phyloP scores from a whole-genome alignment of 2,329 filamentous ascomycete genomes.

The Lomentospora prolificans region DNA sequence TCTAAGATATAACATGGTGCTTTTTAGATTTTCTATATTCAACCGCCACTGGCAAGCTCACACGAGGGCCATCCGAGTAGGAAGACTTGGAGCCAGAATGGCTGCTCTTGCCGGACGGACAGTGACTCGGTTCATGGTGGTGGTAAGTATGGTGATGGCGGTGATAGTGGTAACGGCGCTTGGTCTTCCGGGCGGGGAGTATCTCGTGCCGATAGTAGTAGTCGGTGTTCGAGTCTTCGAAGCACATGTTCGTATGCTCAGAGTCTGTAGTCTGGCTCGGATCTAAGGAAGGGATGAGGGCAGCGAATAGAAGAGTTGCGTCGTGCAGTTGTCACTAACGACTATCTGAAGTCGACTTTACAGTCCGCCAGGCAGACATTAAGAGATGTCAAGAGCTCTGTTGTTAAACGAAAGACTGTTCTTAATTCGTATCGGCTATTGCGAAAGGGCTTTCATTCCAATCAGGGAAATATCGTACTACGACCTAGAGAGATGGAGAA shows the following conservation, averaged over 20 bases:
- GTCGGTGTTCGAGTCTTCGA: background rate
- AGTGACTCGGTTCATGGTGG: conserved; percentile 21
- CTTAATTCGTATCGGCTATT: too few relatives aligned
- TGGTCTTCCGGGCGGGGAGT: conserved; percentile 32
- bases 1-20: background rate
- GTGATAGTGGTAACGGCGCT: conserved; percentile 26
- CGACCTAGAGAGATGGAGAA: too few relatives aligned
- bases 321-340: too few relatives aligned
- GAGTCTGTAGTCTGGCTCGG: background rate
- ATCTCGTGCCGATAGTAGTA: conserved; percentile 29
- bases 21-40: background rate
- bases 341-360: too few relatives aligned
- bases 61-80: conserved; percentile 24
- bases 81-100: conserved; percentile 15
- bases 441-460: too few relatives aligned
- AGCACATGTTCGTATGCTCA: background rate
- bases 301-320: too few relatives aligned
- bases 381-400: too few relatives aligned
- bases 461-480: too few relatives aligned
- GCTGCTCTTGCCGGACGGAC: conserved; percentile 25
- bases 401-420: too few relatives aligned
- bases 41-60: conserved; percentile 23
- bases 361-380: too few relatives aligned
- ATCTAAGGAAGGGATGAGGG: background rate
- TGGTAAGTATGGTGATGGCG: conserved; percentile 29